Percentiles rank a stretch among this genome's conserved stretches.
These are phyloP conservation scores for Candida parachauliodes DNA, from an alignment of 805 yeast species.

Conservation along the genomic window DNA sequence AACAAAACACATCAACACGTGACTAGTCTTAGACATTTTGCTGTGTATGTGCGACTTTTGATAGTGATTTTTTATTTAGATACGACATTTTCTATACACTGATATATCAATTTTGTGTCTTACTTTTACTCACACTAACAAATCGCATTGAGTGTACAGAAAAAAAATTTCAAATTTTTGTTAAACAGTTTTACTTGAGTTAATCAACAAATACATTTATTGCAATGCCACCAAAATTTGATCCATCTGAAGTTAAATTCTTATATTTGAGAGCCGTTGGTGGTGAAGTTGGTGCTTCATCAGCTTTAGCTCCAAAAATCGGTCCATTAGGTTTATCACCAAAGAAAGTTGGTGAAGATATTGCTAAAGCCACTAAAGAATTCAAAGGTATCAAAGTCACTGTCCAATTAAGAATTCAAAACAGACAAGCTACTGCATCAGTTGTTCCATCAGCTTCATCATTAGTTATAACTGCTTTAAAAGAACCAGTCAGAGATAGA, in stretches of 20 bases:
- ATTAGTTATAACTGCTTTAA: slow-evolving; percentile 96
- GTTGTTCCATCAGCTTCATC: slow-evolving; percentile 99
- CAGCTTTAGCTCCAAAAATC: slow-evolving; percentile 99
- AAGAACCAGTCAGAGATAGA: slow-evolving; percentile 99
- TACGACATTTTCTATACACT: not conserved
- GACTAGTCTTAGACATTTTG: too few relatives aligned
- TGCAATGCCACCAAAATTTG: slow-evolving; percentile 95
- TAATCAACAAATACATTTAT: slow-evolving; percentile 12
- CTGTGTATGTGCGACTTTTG: too few relatives aligned
- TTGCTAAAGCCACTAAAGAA: slow-evolving; percentile 98
- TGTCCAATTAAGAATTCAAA: slow-evolving; percentile 96
- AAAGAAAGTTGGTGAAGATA: slow-evolving; percentile 99
- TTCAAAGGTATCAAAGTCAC: slow-evolving; percentile 99
- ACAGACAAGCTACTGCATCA: slow-evolving; percentile 99
- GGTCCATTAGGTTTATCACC: slow-evolving; percentile 99
- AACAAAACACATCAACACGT: too few relatives aligned
- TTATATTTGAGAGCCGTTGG: slow-evolving; percentile 99
- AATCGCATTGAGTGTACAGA: not conserved
- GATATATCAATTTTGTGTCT: slow-evolving; percentile 3
- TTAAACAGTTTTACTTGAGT: slow-evolving; percentile 9
- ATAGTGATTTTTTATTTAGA: too few relatives aligned
- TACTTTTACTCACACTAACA: too few relatives aligned
- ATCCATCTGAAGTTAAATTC: slow-evolving; percentile 97
- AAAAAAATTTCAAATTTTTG: slow-evolving; percentile 1
- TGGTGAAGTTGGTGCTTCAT: slow-evolving; percentile 99